Percentiles rank a stretch among this genome's conserved stretches.
Evolutionary conservation across 176 grass and related monocot species (phyloP).

Genomic region (Ananas comosus): DNA sequence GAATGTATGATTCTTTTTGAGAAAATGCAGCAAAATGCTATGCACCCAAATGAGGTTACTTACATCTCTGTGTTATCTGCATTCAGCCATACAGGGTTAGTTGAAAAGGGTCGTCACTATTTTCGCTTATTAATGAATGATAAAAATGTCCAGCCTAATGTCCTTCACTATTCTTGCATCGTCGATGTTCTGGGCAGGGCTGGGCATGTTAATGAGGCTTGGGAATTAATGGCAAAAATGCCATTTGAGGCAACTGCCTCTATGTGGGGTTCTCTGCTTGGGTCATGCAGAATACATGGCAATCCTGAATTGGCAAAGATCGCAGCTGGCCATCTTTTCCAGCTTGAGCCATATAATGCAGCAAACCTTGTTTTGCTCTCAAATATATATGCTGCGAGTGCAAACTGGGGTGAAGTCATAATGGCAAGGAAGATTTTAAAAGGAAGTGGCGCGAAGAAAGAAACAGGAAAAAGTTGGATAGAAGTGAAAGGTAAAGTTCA

Average conservation of each 20-base stretch:
- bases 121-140: conserved; percentile 41
- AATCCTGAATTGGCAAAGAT: conserved; percentile 39
- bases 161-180: conserved; percentile 71
- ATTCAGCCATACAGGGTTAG: conserved; percentile 47
- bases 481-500: conserved; percentile 35
- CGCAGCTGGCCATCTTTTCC: conserved; percentile 52
- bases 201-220: conserved; percentile 44
- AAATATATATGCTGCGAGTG: conserved; percentile 48
- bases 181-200: conserved; percentile 53
- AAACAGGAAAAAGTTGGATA: conserved; percentile 55
- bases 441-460: conserved; percentile 45
- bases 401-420: conserved; percentile 45
- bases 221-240: conserved; percentile 42
- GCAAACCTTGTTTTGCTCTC: conserved; percentile 60
- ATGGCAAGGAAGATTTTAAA: conserved; percentile 45
- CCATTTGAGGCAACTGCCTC: conserved; percentile 11
- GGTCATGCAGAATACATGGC: conserved; percentile 40
- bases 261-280: conserved; percentile 60
- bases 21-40: conserved; percentile 49
- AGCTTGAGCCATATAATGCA: conserved; percentile 56
- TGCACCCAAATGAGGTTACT: conserved; percentile 51
- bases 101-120: conserved; percentile 40
- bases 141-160: conserved; percentile 36
- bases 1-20: conserved; percentile 73
- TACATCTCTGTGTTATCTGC: conserved; percentile 41